Conservation (phyloP, 768 basidiomycete genomes). For the Xerocomellus dryophilus region DNA sequence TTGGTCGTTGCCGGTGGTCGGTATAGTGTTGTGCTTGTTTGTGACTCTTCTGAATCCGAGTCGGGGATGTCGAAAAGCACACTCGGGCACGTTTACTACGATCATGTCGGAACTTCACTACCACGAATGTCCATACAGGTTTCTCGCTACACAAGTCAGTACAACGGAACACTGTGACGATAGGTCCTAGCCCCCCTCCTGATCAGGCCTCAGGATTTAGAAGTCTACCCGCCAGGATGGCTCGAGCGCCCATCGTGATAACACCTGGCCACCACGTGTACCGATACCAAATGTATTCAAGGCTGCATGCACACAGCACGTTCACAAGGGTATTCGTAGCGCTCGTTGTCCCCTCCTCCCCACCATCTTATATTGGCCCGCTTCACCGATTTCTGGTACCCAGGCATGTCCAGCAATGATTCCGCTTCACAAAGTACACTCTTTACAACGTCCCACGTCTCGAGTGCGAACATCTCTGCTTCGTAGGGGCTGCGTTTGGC, state of each 20-base stretch:
- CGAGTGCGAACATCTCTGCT: neutral
- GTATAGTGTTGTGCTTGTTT: neutral
- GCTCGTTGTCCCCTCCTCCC: neutral
- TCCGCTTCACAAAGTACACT: neutral
- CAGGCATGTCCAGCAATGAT: conserved; percentile 1
- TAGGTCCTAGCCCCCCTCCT: too few species aligned
- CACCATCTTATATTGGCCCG: neutral
- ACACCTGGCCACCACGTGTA: neutral
- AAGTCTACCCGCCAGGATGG: neutral
- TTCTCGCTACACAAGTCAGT: too few species aligned
- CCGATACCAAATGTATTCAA: neutral
- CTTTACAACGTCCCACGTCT: neutral
- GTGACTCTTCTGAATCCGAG: too few species aligned
- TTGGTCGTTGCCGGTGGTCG: neutral
- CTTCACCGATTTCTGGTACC: neutral
- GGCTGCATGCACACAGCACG: neutral
- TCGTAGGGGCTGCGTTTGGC: too few species aligned
- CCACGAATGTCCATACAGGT: too few species aligned
- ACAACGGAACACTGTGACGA: too few species aligned
- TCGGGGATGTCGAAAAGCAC: too few species aligned
- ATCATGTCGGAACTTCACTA: too few species aligned
- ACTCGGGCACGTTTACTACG: too few species aligned
- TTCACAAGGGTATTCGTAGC: neutral
- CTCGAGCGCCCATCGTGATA: neutral
- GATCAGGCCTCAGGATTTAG: neutral